A percentile compares a stretch with the other conserved stretches of the same genome.
phyloP scores from a whole-genome alignment of 139 green algal genomes.

The Raphidocelis subcapitata region DNA sequence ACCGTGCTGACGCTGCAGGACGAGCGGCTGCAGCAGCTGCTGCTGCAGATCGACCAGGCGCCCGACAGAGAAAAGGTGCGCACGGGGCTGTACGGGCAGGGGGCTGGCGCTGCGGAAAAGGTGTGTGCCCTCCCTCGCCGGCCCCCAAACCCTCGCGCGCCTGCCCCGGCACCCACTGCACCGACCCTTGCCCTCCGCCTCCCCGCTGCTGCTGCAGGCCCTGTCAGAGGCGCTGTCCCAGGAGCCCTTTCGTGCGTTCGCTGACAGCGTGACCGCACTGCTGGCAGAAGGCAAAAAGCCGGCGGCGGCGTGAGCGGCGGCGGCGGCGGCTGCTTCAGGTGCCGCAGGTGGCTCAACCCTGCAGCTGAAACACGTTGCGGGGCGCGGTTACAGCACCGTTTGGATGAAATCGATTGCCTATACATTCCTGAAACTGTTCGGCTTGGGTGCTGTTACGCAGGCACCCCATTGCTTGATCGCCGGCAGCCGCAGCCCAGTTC shows the following conservation, averaged over 20 bases:
- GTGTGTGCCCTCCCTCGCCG: not conserved
- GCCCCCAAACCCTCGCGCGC: not conserved
- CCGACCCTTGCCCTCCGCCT: too few species aligned
- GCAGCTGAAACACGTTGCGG: too few species aligned
- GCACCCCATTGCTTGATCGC: too few species aligned
- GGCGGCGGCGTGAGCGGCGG: too few species aligned
- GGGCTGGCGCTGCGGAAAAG: not conserved
- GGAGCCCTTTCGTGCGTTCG: slow-evolving; percentile 20
- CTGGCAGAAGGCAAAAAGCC: too few species aligned
- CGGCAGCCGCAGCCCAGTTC: too few species aligned
- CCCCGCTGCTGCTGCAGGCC: slow-evolving; percentile 9
- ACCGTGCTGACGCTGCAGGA: slow-evolving; percentile 38
- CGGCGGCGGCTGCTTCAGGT: too few species aligned
- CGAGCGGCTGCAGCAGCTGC: slow-evolving; percentile 39
- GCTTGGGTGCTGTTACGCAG: too few species aligned
- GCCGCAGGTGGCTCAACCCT: too few species aligned
- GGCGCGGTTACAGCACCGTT: too few species aligned
- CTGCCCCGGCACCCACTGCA: not conserved
- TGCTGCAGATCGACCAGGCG: slow-evolving; percentile 37
- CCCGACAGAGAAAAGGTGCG: slow-evolving; percentile 38
- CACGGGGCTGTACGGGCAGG: not conserved
- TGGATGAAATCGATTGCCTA: too few species aligned
- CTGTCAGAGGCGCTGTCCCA: slow-evolving; percentile 6
- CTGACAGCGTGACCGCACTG: slow-evolving; percentile 7
- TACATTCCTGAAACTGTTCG: too few species aligned